Base-by-base conservation (phyloP, 495 filamentous ascomycete genomes). In the Aspergillus ellipticus region DNA sequence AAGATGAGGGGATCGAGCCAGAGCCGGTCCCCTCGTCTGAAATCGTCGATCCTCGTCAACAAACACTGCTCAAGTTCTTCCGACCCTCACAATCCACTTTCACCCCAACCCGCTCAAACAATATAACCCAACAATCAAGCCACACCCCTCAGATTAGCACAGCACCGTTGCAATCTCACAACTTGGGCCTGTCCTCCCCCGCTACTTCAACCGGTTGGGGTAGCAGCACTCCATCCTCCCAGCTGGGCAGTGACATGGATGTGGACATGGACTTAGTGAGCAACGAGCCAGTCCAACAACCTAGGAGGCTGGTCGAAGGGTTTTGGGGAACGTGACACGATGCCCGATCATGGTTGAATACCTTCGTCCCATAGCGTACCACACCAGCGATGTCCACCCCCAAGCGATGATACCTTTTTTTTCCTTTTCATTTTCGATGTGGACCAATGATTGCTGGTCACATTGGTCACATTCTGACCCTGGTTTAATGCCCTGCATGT, bases 1-100 rank as follows among this genome's bases (percentile, higher is more conserved):
- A 55, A n/a, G 60, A 70, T 17, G 64, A 70, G n/a, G n/a, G n/a
- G 22, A 69, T 70, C 65, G 66, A 76, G 15, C 50, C 56, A 16
- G 64, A 66, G 47, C 15, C 59, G 6, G 21, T 58, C 37, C 51
- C 61, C n/a, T 55, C 61, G 10, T 55, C 67, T 43, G 70, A 73
- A 46, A 63, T 56, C 1, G 33, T 73, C 31, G 75, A 78, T 53
- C 73, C 73, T 21, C 74, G 75, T n/a, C 75, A 78, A 43, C 74
- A 76, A 54, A 73, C 71, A 20, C 49, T 78, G 21, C 68, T 68
- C 33, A 70, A 66, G 52, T 78, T 77, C 63, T 78, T 78, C 59
- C 71, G 71, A 24, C 67, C 70, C n/a, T 55, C 61, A n/a, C 70
- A 66, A 29, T 42, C 59, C 35, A 54, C 60, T 29, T 57, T 58